Evolutionary conservation across 2,329 filamentous ascomycete genomes (phyloP).

Genomic region (Pseudopyricularia cyperi): DNA sequence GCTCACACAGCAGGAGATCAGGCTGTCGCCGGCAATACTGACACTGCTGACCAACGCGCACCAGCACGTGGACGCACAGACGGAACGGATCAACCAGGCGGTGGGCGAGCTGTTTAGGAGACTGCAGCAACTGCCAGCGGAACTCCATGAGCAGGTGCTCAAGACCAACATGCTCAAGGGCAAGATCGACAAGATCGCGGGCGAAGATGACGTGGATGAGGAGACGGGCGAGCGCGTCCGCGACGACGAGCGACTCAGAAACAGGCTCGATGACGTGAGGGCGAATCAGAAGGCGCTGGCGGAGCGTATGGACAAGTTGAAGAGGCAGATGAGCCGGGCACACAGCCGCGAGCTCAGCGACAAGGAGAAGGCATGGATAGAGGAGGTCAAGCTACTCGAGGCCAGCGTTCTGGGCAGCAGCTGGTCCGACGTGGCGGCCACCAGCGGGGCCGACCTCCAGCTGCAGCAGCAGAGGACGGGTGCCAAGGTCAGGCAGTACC

Average conservation of each 20-base stretch:
- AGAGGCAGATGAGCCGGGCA: slow-evolving; percentile 33
- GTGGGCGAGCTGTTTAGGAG: slow-evolving; percentile 62
- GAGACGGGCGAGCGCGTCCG: slow-evolving; percentile 20
- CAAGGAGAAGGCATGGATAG: slow-evolving; percentile 42
- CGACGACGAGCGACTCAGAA: slow-evolving; percentile 44
- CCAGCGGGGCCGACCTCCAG: background rate
- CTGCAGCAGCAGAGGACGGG: slow-evolving; percentile 9
- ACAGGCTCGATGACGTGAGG: slow-evolving; percentile 40
- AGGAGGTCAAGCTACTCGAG: slow-evolving; percentile 25
- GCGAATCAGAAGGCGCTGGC: slow-evolving; percentile 42
- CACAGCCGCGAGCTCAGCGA: slow-evolving; percentile 42
- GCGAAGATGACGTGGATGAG: slow-evolving; percentile 18
- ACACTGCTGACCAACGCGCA: slow-evolving; percentile 62
- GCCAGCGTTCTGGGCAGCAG: slow-evolving; percentile 25
- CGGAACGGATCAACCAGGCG: slow-evolving; percentile 52
- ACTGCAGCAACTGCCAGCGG: slow-evolving; percentile 53
- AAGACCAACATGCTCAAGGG: slow-evolving; percentile 52
- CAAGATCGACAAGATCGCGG: slow-evolving; percentile 53
- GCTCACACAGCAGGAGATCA: slow-evolving; percentile 52
- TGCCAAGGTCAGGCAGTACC: slow-evolving; percentile 32
- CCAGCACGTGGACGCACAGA: slow-evolving; percentile 57
- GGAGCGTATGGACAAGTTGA: slow-evolving; percentile 46
- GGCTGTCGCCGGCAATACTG: slow-evolving; percentile 57
- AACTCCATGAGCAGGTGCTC: slow-evolving; percentile 54
- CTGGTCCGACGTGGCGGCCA: slow-evolving; percentile 7